Evolutionary conservation across 805 yeast genomes (phyloP), one percentile per base, ranked within the genome.

Genomic region (Geotrichum ghanense): DNA sequence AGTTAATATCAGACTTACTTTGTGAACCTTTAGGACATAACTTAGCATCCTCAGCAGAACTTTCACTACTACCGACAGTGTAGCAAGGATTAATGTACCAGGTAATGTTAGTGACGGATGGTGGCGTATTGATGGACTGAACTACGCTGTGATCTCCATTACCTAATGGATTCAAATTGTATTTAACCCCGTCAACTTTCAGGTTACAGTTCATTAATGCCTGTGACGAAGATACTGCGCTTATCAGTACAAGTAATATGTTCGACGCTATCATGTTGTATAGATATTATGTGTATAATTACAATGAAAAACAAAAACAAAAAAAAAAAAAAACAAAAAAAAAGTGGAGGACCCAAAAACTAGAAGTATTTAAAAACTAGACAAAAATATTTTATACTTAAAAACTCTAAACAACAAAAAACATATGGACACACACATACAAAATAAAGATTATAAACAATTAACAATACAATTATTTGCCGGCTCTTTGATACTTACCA

Each of bases 401-500:
- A 24, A 31, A 31, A 31, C 37, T 31, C 37, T 39, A 21, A 20
- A 22, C 42, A 20, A 21, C 19, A 21, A n/a, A 20, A 22, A 22
- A 21, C 42, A 45, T 10, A 12, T 39, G 31, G 24, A 43, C 25
- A 14, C n/a, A 16, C 5, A 35, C 23, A 25, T n/a, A 17, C 24
- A n/a, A 22, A 7, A 7, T 14, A 7, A 9, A 22, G 47, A 44
- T 7, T 27, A 43, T 45, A 17, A 45, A 19, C 24, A 46, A 19
- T 22, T 3, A 22, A 3, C 22, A 24, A 45, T 17, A 19, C 45
- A 14, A 24, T 49, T 55, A 55, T 22, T 51, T 47, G 45, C 92
- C 95, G 64, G 90, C 78, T 81, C 98, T 85, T 78, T 83, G 75
- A 77, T 92, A 92, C 71, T 83, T 80, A 67, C 97, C 98, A 64